Percentiles rank a stretch among this genome's conserved stretches.
Evolutionary conservation across 106 monocot genomes (phyloP).

Genomic region (Gastrodia elata): DNA sequence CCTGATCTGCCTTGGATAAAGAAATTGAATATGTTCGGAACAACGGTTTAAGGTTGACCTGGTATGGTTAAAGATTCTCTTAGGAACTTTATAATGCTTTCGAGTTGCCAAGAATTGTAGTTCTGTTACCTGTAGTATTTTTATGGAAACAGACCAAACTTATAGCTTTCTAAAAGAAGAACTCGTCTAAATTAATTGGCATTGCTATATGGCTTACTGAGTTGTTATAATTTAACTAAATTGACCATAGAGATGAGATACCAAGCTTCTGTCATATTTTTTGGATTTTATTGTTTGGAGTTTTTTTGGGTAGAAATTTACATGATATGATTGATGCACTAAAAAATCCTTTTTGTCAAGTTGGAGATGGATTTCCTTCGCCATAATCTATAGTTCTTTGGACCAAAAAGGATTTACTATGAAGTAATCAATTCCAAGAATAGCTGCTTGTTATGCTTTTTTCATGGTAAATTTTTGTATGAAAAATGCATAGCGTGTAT

Average conservation of each 20-base stretch:
- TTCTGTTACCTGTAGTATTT: neutral
- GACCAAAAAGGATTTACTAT: no score
- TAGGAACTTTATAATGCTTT: neutral
- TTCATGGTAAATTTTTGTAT: no score
- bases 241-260: neutral
- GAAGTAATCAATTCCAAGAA: no score
- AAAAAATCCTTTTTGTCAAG: no score
- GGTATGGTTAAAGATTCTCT: neutral
- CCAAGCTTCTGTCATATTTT: no score
- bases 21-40: neutral
- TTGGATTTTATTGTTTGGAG: no score
- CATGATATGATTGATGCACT: no score
- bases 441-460: no score
- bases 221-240: neutral
- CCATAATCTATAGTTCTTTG: no score
- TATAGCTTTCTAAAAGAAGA: neutral
- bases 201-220: neutral
- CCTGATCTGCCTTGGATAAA: neutral
- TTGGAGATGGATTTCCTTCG: no score
- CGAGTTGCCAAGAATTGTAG: neutral
- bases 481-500: no score
- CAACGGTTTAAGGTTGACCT: neutral
- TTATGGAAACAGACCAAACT: neutral
- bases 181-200: neutral
- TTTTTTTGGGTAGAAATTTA: no score